phyloP scores from a whole-genome alignment of 192 early-diverging fungal species.

The Backusella morwellensis region DNA sequence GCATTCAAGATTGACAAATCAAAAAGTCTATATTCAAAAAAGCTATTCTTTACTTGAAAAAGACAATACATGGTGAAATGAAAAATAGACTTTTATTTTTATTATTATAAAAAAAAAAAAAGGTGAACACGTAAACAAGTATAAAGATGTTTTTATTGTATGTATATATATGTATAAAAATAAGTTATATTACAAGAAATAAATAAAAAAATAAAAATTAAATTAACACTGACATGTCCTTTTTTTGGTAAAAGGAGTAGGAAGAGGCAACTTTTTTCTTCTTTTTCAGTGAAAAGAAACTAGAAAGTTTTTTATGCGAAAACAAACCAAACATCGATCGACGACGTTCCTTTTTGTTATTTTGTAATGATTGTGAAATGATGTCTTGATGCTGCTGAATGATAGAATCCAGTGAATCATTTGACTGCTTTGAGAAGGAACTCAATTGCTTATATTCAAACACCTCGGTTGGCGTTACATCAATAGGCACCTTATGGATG shows the following conservation, averaged over 20 bases:
- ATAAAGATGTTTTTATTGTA: not conserved
- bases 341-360: not conserved
- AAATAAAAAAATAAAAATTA: not conserved
- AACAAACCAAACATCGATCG: not conserved
- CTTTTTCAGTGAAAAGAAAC: not conserved
- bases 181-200: conserved; percentile 2
- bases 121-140: not conserved
- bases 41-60: not conserved
- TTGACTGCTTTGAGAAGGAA: not conserved
- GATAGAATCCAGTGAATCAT: not conserved
- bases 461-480: not conserved
- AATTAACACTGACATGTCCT: not conserved
- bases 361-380: not conserved
- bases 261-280: not conserved
- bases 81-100: not conserved
- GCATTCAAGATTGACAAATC: not conserved
- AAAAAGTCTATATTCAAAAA: not conserved
- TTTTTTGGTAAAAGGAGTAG: not conserved
- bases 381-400: not conserved
- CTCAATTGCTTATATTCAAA: not conserved
- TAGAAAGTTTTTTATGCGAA: not conserved
- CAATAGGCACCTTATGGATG: not conserved
- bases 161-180: not conserved
- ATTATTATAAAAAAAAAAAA: not conserved
- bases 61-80: not conserved